Percentiles rank a stretch among this genome's conserved stretches.
These are phyloP conservation scores for Asterophora parasitica DNA, from an alignment of 768 basidiomycete genomes.

Conservation along the genomic window DNA sequence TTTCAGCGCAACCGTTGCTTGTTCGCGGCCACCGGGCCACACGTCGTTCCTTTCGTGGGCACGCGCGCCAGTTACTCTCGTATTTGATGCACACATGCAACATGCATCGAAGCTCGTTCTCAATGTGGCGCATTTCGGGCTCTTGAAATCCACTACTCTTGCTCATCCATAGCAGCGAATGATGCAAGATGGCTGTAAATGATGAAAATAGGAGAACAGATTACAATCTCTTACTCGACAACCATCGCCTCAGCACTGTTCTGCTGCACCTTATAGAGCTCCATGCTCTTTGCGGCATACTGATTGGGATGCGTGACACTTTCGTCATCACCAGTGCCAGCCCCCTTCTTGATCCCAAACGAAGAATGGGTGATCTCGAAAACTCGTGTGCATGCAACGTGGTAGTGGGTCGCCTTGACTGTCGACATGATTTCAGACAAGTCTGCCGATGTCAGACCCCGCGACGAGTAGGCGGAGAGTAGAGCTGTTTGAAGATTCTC, in stretches of 20 bases:
- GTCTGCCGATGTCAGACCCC: conserved; percentile 63
- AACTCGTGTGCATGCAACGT: conserved; percentile 95
- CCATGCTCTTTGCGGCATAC: conserved; percentile 71
- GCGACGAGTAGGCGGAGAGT: conserved; percentile 57
- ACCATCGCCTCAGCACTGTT: conserved; percentile 41
- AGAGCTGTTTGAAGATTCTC: conserved; percentile 81
- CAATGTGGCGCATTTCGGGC: too few relatives aligned
- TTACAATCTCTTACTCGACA: conserved; percentile 22
- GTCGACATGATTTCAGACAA: conserved; percentile 77
- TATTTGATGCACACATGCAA: too few relatives aligned
- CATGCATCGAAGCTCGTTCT: too few relatives aligned
- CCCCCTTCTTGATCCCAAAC: conserved; percentile 77
- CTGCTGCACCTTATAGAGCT: conserved; percentile 44
- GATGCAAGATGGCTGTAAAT: neutral
- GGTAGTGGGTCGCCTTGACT: conserved; percentile 79
- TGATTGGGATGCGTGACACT: conserved; percentile 94
- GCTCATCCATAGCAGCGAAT: too few relatives aligned
- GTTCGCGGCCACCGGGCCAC: too few relatives aligned
- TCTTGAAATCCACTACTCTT: too few relatives aligned
- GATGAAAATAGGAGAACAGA: neutral
- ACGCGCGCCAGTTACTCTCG: too few relatives aligned
- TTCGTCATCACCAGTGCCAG: conserved; percentile 82
- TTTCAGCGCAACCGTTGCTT: too few relatives aligned
- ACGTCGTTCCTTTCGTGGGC: too few relatives aligned
- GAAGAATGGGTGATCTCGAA: conserved; percentile 87